These are phyloP conservation scores for Bruguiera parviflora DNA, from an alignment of 345 rosid species.

Conservation along the genomic window DNA sequence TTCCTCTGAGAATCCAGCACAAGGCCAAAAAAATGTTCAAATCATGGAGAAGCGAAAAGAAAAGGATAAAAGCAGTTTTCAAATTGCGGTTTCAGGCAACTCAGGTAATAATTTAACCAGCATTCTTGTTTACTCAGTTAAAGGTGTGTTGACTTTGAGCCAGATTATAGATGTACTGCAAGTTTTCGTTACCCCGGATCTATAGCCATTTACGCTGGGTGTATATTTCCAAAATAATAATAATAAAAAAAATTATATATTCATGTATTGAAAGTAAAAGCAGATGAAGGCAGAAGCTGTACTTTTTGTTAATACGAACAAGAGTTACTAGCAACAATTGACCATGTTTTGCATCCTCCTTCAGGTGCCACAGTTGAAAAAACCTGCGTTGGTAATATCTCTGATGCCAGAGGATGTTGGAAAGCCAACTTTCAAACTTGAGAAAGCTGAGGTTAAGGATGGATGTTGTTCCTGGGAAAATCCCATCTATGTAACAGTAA, in stretches of 20 bases:
- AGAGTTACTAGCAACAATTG: constrained; percentile 8
- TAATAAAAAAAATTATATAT: too few relatives aligned
- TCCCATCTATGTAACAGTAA: constrained; percentile 27
- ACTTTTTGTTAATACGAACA: constrained; percentile 4
- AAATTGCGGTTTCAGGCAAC: constrained; percentile 47
- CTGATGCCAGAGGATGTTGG: constrained; percentile 33
- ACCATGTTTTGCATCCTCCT: constrained; percentile 25
- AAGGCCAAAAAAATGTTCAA: constrained; percentile 55
- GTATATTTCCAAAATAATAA: too few relatives aligned
- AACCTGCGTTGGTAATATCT: constrained; percentile 41
- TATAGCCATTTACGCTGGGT: too few relatives aligned
- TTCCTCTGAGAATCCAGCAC: constrained; percentile 19
- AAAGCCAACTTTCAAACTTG: constrained; percentile 30
- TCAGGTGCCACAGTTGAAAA: constrained; percentile 85
- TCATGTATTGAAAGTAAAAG: background rate
- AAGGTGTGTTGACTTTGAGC: background rate
- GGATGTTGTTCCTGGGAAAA: constrained; percentile 34
- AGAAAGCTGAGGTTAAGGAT: constrained; percentile 26
- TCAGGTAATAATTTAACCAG: constrained; percentile 41
- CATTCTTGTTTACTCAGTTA: background rate
- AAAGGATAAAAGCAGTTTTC: constrained; percentile 71
- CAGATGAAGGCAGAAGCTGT: background rate
- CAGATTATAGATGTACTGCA: background rate
- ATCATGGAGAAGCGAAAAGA: constrained; percentile 83
- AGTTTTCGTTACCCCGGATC: too few relatives aligned